These are phyloP conservation scores for Zostera marina DNA, from an alignment of 116 monocot genomes.

Conservation along the genomic window DNA sequence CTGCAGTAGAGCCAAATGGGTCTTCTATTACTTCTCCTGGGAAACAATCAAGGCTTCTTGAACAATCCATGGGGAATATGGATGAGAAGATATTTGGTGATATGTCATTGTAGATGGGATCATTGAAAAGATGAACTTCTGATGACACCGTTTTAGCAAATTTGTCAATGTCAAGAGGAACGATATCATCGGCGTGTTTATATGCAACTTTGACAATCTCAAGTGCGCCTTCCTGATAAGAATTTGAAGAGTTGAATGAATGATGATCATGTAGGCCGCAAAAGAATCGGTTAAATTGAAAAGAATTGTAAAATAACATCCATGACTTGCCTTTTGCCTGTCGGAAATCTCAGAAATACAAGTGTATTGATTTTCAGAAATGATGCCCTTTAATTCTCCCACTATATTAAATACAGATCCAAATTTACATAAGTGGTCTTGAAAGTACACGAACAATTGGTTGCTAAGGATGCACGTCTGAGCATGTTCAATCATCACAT, in stretches of 20 bases:
- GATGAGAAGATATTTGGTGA: constrained; percentile 19
- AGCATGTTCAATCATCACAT: constrained; percentile 68
- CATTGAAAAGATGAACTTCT: background rate
- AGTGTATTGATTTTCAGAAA: constrained; percentile 32
- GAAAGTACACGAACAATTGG: constrained; percentile 33
- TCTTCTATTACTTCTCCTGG: constrained; percentile 10
- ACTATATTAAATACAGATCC: constrained; percentile 58
- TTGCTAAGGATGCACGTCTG: constrained; percentile 36
- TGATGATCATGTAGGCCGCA: background rate
- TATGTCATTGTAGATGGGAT: constrained; percentile 1
- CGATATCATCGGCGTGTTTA: constrained; percentile 31
- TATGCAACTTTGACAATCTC: constrained; percentile 36
- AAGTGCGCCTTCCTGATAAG: constrained; percentile 43
- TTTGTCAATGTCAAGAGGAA: constrained; percentile 18
- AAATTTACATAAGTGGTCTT: constrained; percentile 11
- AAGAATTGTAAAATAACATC: background rate
- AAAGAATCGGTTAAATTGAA: background rate
- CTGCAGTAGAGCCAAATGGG: background rate
- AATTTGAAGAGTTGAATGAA: background rate
- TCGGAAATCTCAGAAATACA: constrained; percentile 38
- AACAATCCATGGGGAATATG: constrained; percentile 12
- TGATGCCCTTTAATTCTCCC: constrained; percentile 48
- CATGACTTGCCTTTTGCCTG: constrained; percentile 36
- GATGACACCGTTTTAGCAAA: background rate
- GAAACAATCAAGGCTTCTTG: constrained; percentile 6